phyloP scores from a whole-genome alignment of 2,329 filamentous ascomycete species.

The Monosporascus sp. region DNA sequence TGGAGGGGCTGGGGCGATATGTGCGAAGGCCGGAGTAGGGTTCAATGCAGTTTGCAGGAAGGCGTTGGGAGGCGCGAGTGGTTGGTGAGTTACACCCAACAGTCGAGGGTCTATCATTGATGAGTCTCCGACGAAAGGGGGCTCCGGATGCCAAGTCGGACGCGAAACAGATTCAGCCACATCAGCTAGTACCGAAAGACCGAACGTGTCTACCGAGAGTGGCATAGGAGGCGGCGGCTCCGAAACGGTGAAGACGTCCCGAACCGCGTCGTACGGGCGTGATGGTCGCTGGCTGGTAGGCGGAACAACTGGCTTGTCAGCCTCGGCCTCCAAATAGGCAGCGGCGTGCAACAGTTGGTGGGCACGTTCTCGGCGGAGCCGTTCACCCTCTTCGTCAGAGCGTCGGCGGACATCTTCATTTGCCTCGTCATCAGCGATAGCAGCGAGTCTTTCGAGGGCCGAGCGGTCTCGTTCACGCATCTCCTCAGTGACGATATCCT shows the following conservation, averaged over 20 bases:
- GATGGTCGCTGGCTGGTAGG: conserved; percentile 19
- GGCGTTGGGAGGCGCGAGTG: conserved; percentile 18
- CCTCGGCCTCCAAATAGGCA: conserved; percentile 13
- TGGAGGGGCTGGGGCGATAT: conserved; percentile 23
- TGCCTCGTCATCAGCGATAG: conserved; percentile 4
- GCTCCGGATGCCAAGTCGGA: conserved; percentile 8
- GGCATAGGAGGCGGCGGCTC: conserved; percentile 19
- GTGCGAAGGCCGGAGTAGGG: conserved; percentile 20
- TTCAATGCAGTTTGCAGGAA: conserved; percentile 34
- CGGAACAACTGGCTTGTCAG: conserved; percentile 7
- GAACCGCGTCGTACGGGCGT: conserved; percentile 38
- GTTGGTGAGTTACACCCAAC: conserved; percentile 13
- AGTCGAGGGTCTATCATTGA: conserved; percentile 25
- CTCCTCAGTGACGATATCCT: conserved; percentile 24
- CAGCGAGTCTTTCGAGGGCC: conserved; percentile 12
- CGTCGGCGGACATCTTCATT: conserved; percentile 1
- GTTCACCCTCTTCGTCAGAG: conserved; percentile 3
- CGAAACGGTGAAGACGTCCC: conserved; percentile 35
- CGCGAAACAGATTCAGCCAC: conserved; percentile 17
- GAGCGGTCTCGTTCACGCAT: conserved; percentile 23
- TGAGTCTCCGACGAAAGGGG: conserved; percentile 7
- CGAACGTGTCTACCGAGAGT: conserved; percentile 14
- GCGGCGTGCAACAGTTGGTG: conserved; percentile 18
- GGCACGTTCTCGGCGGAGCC: conserved; percentile 4
- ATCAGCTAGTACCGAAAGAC: conserved; percentile 28